Percentiles rank a stretch among this genome's conserved stretches.
phyloP scores from a whole-genome alignment of 345 rosid species.

The Isatis tinctoria region DNA sequence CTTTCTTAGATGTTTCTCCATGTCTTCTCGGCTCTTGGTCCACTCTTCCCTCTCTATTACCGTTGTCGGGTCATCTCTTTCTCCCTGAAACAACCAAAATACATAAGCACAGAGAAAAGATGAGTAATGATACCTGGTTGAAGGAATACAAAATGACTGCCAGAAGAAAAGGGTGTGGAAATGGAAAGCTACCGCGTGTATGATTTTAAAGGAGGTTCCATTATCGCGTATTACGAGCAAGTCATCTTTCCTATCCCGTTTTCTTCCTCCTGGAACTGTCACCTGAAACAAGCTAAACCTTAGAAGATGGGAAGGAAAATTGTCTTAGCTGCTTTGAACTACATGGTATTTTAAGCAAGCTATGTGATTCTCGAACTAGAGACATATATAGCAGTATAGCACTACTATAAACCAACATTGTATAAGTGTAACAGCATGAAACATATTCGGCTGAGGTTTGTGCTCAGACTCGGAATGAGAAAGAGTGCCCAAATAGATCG shows the following conservation, averaged over 20 bases:
- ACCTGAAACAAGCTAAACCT: slow-evolving; percentile 46
- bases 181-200: slow-evolving; percentile 45
- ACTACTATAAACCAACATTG: not conserved
- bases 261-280: slow-evolving; percentile 76
- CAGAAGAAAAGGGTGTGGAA: not conserved
- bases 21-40: slow-evolving; percentile 63
- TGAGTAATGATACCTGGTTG: not conserved
- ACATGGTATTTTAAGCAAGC: not conserved
- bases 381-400: not conserved
- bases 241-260: slow-evolving; percentile 76
- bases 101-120: not conserved
- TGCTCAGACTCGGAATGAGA: not conserved
- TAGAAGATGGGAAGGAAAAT: slow-evolving; percentile 4
- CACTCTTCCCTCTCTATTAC: slow-evolving; percentile 90
- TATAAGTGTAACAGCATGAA: not conserved
- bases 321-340: not conserved
- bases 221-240: slow-evolving; percentile 79
- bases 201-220: slow-evolving; percentile 76
- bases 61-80: slow-evolving; percentile 69
- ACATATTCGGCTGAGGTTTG: not conserved
- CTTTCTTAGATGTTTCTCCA: slow-evolving; percentile 93
- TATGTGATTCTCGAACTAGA: slow-evolving; percentile 5
- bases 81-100: slow-evolving; percentile 40
- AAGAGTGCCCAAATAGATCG: not conserved
- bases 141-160: not conserved